Evolutionary conservation across 2,329 filamentous ascomycete genomes (phyloP), one percentile per base, ranked within the genome.

Genomic region (Purpureocillium takamizusanense): DNA sequence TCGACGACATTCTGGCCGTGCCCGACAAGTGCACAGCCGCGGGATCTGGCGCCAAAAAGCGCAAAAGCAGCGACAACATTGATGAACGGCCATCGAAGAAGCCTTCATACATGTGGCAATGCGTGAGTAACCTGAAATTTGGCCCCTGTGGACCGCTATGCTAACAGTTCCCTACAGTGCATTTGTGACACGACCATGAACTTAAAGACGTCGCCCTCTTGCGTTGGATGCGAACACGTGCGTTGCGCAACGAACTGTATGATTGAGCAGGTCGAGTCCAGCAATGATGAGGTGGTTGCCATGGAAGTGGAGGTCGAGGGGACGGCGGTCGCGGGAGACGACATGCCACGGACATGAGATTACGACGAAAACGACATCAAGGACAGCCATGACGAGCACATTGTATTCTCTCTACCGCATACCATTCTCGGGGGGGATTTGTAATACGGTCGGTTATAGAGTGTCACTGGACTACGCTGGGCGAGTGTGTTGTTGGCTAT

Each of bases 21-120:
- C 5, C 15, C 16, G 28, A 25, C 7, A n/a, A 4, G 4, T 10
- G 21, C 21, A 10, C 21, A 25, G 21, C 5, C 21, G 21, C 21
- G 21, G 16, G 14, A 16, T 21, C 8, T 13, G 15, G 18, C 11
- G 31, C 17, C n/a, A 13, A 43, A 37, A 49, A 47, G 27, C 38
- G 42, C 25, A 45, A 40, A 12, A 31, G 15, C 14, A 39, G 31
- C 14, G 12, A n/a, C 2, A 36, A 42, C n/a, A 15, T 12, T 11
- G 38, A 43, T 15, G 27, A 30, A 16, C 36, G 36, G 16, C 38
- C 37, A 7, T 34, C 35, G 21, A 47, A 46, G 31, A 46, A 35
- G 37, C 34, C 13, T 38, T 32, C 33, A 18, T 48, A 42, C 25
- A 50, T 55, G 42, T 60, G 57, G 57, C 38, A 2, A 31, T 60